Conservation (phyloP, 225 moss, liverwort and hornwort genomes). For the Polytrichum commune region DNA sequence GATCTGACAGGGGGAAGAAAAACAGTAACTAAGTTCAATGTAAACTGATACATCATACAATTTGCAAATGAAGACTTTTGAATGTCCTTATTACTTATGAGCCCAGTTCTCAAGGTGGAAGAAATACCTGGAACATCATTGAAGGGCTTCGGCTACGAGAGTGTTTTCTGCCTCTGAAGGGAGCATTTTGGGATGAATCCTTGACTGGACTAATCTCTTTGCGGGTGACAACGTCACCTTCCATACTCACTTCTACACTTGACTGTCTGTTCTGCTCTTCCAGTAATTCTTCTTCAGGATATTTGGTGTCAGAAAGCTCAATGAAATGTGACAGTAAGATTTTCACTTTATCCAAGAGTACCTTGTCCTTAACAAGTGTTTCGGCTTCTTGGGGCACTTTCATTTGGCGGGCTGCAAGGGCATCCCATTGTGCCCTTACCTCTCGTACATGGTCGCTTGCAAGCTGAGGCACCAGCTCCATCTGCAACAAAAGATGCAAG, state of each 20-base stretch:
- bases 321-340: constrained; percentile 41
- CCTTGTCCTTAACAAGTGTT: constrained; percentile 79
- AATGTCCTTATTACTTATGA: too few species aligned
- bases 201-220: constrained; percentile 9
- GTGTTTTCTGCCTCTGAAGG: neutral
- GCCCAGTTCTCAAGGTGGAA: neutral
- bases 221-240: constrained; percentile 2
- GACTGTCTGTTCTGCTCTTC: constrained; percentile 17
- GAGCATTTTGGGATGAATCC: neutral
- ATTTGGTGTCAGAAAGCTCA: constrained; percentile 15
- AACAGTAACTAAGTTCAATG: too few species aligned
- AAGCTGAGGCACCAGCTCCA: constrained; percentile 94
- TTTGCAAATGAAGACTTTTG: too few species aligned
- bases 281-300: constrained; percentile 19
- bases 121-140: constrained; percentile 42
- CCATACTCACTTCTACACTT: neutral
- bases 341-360: constrained; percentile 62
- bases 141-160: constrained; percentile 23
- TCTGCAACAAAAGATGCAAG: constrained; percentile 34
- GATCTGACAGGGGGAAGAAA: too few species aligned
- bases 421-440: constrained; percentile 89
- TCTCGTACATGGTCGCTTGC: constrained; percentile 91
- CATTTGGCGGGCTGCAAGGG: constrained; percentile 66
- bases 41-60: too few species aligned
- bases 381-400: constrained; percentile 65